phyloP scores from a whole-genome alignment of 2,329 filamentous ascomycete genomes.

The Sphaerulina musiva region DNA sequence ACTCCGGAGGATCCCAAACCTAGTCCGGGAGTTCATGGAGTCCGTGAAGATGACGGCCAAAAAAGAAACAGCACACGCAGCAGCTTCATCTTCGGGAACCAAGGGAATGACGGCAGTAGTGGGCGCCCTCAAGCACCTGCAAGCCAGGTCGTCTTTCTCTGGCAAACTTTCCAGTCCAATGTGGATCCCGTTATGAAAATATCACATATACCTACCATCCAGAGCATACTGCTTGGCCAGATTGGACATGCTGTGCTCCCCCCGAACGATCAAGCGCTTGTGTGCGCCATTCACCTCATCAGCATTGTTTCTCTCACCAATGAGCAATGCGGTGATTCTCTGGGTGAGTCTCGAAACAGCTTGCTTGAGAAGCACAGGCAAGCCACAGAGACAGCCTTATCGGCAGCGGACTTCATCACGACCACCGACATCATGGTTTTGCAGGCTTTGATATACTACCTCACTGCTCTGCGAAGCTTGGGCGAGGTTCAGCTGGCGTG shows the following conservation, averaged over 20 bases:
- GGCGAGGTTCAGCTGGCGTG: constrained; percentile 24
- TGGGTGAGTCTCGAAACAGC: constrained; percentile 20
- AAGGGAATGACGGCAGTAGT: constrained; percentile 13
- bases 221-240: constrained; percentile 58
- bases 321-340: constrained; percentile 22
- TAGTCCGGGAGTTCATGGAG: constrained; percentile 6
- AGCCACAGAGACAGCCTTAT: constrained; percentile 26
- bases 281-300: constrained; percentile 33
- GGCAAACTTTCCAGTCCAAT: constrained; percentile 68
- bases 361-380: constrained; percentile 23
- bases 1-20: constrained; percentile 9
- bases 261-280: constrained; percentile 35
- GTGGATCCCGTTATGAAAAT: constrained; percentile 68
- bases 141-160: constrained; percentile 56
- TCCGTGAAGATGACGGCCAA: constrained; percentile 11
- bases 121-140: constrained; percentile 19
- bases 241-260: constrained; percentile 51
- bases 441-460: constrained; percentile 29
- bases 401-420: constrained; percentile 26
- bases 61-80: constrained; percentile 5
- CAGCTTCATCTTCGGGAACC: constrained; percentile 22
- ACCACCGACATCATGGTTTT: constrained; percentile 27
- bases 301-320: constrained; percentile 31
- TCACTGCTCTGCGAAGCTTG: constrained; percentile 23
- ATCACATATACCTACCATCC: constrained; percentile 64